Evolutionary conservation across 805 yeast genomes (phyloP), one percentile per base, ranked within the genome.

Genomic region (Myxozyma monticola): DNA sequence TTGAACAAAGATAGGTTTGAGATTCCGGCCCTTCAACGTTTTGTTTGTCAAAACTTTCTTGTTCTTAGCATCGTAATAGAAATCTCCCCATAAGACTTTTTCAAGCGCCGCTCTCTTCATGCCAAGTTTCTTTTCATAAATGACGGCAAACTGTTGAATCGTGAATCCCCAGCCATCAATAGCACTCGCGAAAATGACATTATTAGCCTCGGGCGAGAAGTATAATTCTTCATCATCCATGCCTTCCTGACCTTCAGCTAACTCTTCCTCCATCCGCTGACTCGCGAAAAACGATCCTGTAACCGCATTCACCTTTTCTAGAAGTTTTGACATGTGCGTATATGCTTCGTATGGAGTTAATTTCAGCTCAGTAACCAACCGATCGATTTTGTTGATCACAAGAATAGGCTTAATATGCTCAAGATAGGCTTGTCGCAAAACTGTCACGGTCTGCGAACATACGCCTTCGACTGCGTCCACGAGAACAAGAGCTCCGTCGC

Each of bases 381-480:
- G 76, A 67, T 93, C 99, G 49, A 93, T 82, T 68, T 93, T 93
- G 69, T 93, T 93, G 60, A 93, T 70, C 15, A 93, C 96, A 48
- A 93, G 74, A 15, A 93, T 71, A 1, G 98, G 96, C 63, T 84
- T 86, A 60, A 93, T 71, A 60, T 87, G 84, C 65, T 93, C 99
- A 3, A 85, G 80, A 97, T 98, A 93, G 43, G 96, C 87, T 68
- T 93, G 98, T 64, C 98, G 78, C 55, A 91, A 72, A 1, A 93
- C 99, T 15, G 93, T 90, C 9, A 93, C 86, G 0, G 99, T 93
- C 66, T 93, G 99, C 0, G 98, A 90, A 63, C 97, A 90, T 0
- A 93, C 98, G 22, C 99, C 99, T 70, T 93, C 99, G 1, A 93
- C 96, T 2, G 88, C 97, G 68, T 93, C 99, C 1, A 93, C 96